phyloP scores from a whole-genome alignment of 129 eudicot genomes.

The Apium graveolens region DNA sequence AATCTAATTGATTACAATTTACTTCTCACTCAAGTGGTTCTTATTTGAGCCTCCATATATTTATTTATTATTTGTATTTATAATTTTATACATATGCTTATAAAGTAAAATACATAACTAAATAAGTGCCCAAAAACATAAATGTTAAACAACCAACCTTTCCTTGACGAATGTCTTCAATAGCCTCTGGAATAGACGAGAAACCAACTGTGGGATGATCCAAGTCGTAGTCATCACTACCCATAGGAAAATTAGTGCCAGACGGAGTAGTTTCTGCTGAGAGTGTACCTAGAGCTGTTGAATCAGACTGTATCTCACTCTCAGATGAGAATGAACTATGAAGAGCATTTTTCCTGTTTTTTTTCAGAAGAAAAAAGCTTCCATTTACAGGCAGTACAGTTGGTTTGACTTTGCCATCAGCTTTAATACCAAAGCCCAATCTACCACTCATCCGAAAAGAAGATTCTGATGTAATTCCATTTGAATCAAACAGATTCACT shows the following conservation, averaged over 20 bases:
- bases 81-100: neutral
- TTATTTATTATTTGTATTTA: no score
- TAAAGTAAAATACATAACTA: no score
- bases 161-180: slow-evolving; percentile 80
- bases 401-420: slow-evolving; percentile 36
- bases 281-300: slow-evolving; percentile 48
- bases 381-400: slow-evolving; percentile 49
- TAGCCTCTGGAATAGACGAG: slow-evolving; percentile 64
- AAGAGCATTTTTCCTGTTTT: slow-evolving; percentile 25
- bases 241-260: slow-evolving; percentile 31
- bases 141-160: slow-evolving; percentile 41
- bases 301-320: slow-evolving; percentile 48
- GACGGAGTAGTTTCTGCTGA: slow-evolving; percentile 43
- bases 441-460: slow-evolving; percentile 27
- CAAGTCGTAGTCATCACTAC: slow-evolving; percentile 46
- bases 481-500: slow-evolving; percentile 27
- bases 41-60: neutral
- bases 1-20: neutral
- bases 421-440: slow-evolving; percentile 27
- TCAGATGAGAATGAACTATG: slow-evolving; percentile 30
- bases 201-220: slow-evolving; percentile 62
- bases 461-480: slow-evolving; percentile 39
- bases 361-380: slow-evolving; percentile 25
- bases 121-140: neutral
- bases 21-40: neutral